Evolutionary conservation across 1,284 basidiomycete species (phyloP).

Genomic region (Schizopora paradoxa): DNA sequence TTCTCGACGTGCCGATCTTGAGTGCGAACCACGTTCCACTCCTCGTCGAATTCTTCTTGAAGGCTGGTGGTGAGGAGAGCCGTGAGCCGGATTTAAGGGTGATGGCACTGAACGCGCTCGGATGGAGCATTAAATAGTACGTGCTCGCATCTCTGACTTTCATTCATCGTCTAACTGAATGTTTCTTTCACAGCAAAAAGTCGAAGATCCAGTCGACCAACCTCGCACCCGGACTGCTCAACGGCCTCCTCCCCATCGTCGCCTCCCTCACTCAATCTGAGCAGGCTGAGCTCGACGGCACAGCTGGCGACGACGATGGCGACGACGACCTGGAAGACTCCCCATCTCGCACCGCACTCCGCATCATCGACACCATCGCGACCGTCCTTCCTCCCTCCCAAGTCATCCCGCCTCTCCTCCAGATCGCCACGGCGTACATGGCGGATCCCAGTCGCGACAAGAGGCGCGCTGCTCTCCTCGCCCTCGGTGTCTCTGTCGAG

Average conservation of each 20-base stretch:
- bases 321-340: slow-evolving; percentile 17
- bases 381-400: slow-evolving; percentile 93
- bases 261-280: slow-evolving; percentile 89
- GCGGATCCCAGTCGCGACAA: slow-evolving; percentile 64
- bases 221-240: slow-evolving; percentile 84
- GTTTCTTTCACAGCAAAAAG: slow-evolving; percentile 72
- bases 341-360: slow-evolving; percentile 71
- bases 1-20: slow-evolving; percentile 90
- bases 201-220: slow-evolving; percentile 87
- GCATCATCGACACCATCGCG: slow-evolving; percentile 91
- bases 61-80: slow-evolving; percentile 75
- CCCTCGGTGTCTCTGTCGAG: slow-evolving; percentile 94
- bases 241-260: slow-evolving; percentile 91
- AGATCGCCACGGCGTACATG: slow-evolving; percentile 81
- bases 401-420: slow-evolving; percentile 91
- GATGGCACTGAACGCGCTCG: slow-evolving; percentile 90
- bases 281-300: slow-evolving; percentile 85
- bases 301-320: slow-evolving; percentile 46
- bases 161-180: slow-evolving; percentile 6
- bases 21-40: slow-evolving; percentile 86
- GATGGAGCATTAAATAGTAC: slow-evolving; percentile 94
- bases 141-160: slow-evolving; percentile 24
- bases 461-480: slow-evolving; percentile 93
- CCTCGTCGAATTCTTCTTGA: slow-evolving; percentile 86
- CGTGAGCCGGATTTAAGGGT: slow-evolving; percentile 83